Evolutionary conservation across 1,139 yeast genomes (phyloP), one percentile per base, ranked within the genome.

Genomic region (Debaryomyces fabryi): DNA sequence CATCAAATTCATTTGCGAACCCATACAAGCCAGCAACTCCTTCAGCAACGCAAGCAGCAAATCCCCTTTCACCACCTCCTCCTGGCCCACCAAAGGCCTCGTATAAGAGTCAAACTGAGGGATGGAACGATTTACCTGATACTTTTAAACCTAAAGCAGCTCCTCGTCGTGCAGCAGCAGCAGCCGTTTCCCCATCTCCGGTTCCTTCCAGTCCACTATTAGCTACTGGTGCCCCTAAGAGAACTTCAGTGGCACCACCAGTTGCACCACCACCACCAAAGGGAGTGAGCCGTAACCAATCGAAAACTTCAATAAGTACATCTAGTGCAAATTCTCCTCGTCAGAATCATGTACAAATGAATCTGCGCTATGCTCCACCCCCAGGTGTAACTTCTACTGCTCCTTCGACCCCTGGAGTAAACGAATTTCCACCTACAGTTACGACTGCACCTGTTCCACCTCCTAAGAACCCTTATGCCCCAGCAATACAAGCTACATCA

Each of bases 41-140:
- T 15, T 37, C 47, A 30, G 48, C 49, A 16, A 38, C 45, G 30
- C 49, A 49, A 18, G 39, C 48, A n/a, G 42, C 46, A 39, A 42
- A 40, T 12, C 64, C 67, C 20, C 69, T 67, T 44, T 67, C 69
- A 24, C 71, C 74, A 13, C 69, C 74, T 21, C 62, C 69, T 7
- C 59, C 39, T 7, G 49, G 46, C 4, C 43, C 63, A 3, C 64
- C 78, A 33, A 66, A 64, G 46, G 60, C 72, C 9, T 69, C 74
- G 42, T 80, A 76, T 58, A 81, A 78, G 47, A 64, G 63, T 59
- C 86, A 86, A 41, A 85, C 85, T 41, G 93, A 88, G 44, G 97
- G 97, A 3, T 92, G 97, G 97, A 92, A 92, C 62, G 97, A 92
- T 66, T 74, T 92, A 55, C 97, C 97, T 44, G 78, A 85, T n/a